Conservation (phyloP, 345 rosid genomes). For the Brassica juncea region DNA sequence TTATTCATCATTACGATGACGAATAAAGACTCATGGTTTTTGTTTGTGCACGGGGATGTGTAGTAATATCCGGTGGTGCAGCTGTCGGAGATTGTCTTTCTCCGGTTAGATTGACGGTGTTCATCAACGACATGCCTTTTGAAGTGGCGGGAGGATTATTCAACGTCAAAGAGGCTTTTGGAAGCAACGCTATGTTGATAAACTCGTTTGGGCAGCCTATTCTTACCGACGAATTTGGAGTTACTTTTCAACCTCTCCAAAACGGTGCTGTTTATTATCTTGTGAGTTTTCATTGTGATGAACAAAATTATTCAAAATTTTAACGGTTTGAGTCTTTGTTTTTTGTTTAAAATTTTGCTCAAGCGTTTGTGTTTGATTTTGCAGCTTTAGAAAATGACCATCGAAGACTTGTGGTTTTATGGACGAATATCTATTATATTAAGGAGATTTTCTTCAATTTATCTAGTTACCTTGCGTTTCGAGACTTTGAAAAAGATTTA, state of each 20-base stretch:
- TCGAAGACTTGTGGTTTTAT: background rate
- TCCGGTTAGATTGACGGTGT: conserved; percentile 55
- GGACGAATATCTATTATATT: background rate
- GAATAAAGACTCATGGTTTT: background rate
- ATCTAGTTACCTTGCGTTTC: background rate
- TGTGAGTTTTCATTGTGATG: conserved; percentile 27
- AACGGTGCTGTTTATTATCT: conserved; percentile 78
- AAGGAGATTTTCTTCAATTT: background rate
- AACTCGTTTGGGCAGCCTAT: conserved; percentile 77
- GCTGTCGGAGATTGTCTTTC: background rate
- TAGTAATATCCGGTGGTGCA: background rate
- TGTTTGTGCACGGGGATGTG: background rate
- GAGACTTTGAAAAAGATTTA: background rate
- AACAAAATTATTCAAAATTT: background rate
- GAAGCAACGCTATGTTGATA: conserved; percentile 67
- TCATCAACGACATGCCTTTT: conserved; percentile 76
- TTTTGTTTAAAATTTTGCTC: background rate
- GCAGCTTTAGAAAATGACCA: conserved; percentile 34
- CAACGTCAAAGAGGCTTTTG: conserved; percentile 77
- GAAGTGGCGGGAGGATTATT: conserved; percentile 67
- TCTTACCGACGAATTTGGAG: conserved; percentile 76
- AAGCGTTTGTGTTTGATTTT: background rate
- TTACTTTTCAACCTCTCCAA: conserved; percentile 76
- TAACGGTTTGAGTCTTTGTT: background rate
- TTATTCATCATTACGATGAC: background rate